Base-by-base conservation (phyloP, 2,329 filamentous ascomycete species). In the Lithohypha guttulata region DNA sequence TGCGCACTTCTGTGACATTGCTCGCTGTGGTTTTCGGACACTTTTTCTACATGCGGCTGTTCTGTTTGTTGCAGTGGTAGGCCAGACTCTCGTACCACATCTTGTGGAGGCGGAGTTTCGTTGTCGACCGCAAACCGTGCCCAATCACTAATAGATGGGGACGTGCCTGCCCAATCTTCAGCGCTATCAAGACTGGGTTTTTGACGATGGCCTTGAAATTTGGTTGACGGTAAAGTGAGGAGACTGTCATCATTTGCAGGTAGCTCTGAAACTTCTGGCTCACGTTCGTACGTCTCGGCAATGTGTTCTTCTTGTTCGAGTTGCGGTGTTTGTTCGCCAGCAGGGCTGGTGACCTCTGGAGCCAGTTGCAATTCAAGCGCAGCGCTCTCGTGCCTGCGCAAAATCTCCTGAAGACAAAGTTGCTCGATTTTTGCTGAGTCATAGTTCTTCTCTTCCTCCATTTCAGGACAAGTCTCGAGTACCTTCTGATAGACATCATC, bases 391-490 rank as follows among this genome's bases (percentile, higher is more conserved):
- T 42, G 13, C 8, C 32, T 22, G 4, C 44, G 41, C 15, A 61
- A 57, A 43, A 70, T 51, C 43, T 70, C 61, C 41, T 71, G 64
- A 4, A 75, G 54, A 51, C 71, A 75, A n/a, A 71, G 61, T 43
- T 71, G 68, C 2, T 68, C 70, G 2, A 70, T 67, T 41, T 69
- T 68, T 41, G 67, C 69, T 1, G 69, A 68, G 36, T 70, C 68
- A 66, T 70, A 75, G 22, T 66, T 63, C 6, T 65, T 65, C 42
- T 70, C 62, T 45, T 66, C 65, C n/a, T 67, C 69, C 38, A 75
- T 54, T 36, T 66, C 65, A 10, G 70, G 69, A 8, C 69, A 69
- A n/a, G 65, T 59, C 4, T 61, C 59, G 26, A 68, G 59, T 3
- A 65, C 55, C 42, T 66, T 60, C 27, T 50, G 47, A 18, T 51